Evolutionary conservation across 495 filamentous ascomycete species (phyloP), one percentile per base, ranked within the genome.

Genomic region (Xylaria curta): DNA sequence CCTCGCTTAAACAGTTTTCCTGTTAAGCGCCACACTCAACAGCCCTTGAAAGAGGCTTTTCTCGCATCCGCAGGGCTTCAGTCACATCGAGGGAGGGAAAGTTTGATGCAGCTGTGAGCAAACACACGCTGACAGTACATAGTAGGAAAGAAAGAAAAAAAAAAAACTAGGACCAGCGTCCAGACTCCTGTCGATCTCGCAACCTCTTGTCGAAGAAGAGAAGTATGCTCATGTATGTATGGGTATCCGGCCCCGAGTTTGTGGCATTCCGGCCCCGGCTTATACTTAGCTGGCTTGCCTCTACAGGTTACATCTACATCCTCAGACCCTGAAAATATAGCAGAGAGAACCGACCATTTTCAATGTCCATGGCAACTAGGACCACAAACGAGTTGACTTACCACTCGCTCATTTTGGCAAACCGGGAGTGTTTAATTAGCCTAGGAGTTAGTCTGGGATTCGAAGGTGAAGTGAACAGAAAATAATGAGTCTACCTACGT

Each of bases 401-500:
- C 62, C 62, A 71, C 61, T 19, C n/a, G 38, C 28, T 38, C 58
- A 60, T 58, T 15, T 46, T 12, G 28, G 21, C 62, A 71, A 71
- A 71, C 61, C 69, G 61, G 69, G 69, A 60, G 17, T 24, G 69
- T 71, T 71, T 47, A 60, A 71, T 66, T 59, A 66, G 21, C 10
- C 13, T 6, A 24, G 66, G 19, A 60, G 66, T 66, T 66, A 66
- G 21, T 4, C 5, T 7, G 15, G 66, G 19, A 60, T 47, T 33
- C 33, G 17, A 28, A 26, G 46, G n/a, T 58, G n/a, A 68, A 58
- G 60, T 42, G 38, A 63, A n/a, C 21, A 67, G 24, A 53, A 4
- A 53, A 44, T 44, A 31, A 31, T 28, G 36, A 8, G 21, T n/a
- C 58, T 21, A 36, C 28, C 4, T 36, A 38, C 33, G 31, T 13